Evolutionary conservation across 345 rosid genomes (phyloP).

Genomic region (Atalantia buxifolia): DNA sequence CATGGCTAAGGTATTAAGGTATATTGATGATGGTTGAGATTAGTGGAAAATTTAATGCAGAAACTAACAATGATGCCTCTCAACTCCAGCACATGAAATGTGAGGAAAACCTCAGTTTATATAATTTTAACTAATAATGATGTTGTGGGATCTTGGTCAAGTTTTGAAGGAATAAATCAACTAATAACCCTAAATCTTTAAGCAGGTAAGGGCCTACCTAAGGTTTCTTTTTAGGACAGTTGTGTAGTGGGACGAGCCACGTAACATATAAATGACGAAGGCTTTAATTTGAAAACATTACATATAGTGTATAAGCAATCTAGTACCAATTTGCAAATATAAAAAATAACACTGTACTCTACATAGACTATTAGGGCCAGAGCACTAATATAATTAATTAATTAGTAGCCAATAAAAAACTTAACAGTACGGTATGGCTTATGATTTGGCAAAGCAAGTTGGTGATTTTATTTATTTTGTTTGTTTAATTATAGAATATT

Average conservation of each 20-base stretch:
- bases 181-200: background rate
- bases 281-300: background rate
- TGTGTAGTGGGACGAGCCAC: slow-evolving; percentile 8
- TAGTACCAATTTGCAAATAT: background rate
- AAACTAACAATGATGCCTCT: slow-evolving; percentile 8
- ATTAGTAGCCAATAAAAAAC: background rate
- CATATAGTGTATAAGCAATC: background rate
- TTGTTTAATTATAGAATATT: background rate
- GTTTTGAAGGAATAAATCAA: background rate
- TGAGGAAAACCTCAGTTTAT: slow-evolving; percentile 8
- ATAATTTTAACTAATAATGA: background rate
- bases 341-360: background rate
- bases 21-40: background rate
- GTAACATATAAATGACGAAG: background rate
- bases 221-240: background rate
- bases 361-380: background rate
- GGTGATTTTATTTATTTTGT: background rate
- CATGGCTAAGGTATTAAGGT: background rate
- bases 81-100: background rate
- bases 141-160: background rate
- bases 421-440: background rate
- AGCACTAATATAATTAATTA: background rate
- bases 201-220: background rate
- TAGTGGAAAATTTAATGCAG: background rate
- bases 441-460: slow-evolving; percentile 13